phyloP scores from a whole-genome alignment of 305 asterid species.

The Stenogyne calaminthoides region DNA sequence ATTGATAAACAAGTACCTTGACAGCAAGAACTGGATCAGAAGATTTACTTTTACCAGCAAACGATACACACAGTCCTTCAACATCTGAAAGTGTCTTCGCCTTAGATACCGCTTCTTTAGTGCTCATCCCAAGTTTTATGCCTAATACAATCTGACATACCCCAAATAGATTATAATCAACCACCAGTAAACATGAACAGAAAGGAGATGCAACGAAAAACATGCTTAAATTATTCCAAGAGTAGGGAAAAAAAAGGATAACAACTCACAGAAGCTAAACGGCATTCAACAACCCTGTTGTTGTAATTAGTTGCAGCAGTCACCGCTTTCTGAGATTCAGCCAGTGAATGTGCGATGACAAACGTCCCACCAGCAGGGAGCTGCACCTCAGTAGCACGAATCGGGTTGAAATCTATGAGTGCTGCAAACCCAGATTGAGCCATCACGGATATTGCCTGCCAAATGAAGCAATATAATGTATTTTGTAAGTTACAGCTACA shows the following conservation, averaged over 20 bases:
- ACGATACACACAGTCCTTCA: slow-evolving; percentile 72
- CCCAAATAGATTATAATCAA: not conserved
- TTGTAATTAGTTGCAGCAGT: slow-evolving; percentile 93
- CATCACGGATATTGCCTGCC: slow-evolving; percentile 93
- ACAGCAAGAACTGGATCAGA: slow-evolving; percentile 87
- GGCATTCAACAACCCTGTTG: slow-evolving; percentile 94
- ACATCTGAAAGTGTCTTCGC: slow-evolving; percentile 91
- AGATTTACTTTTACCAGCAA: slow-evolving; percentile 65
- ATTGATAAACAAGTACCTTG: slow-evolving; percentile 50
- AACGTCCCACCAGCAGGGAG: slow-evolving; percentile 88
- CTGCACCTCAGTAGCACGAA: slow-evolving; percentile 81
- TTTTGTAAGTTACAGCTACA: not conserved
- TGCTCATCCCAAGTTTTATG: slow-evolving; percentile 74
- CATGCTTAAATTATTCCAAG: not conserved
- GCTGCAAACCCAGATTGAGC: slow-evolving; percentile 89
- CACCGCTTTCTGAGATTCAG: slow-evolving; percentile 96
- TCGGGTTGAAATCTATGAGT: slow-evolving; percentile 92
- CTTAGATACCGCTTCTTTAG: slow-evolving; percentile 62
- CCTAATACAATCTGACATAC: slow-evolving; percentile 71
- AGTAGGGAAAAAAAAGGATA: not conserved
- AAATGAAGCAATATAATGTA: slow-evolving; percentile 2
- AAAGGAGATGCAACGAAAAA: not conserved
- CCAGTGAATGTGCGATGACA: slow-evolving; percentile 87
- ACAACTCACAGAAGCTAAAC: slow-evolving; percentile 80
- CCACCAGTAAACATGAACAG: not conserved